Evolutionary conservation across 768 basidiomycete genomes (phyloP).

Genomic region (Phylloporus sp.): DNA sequence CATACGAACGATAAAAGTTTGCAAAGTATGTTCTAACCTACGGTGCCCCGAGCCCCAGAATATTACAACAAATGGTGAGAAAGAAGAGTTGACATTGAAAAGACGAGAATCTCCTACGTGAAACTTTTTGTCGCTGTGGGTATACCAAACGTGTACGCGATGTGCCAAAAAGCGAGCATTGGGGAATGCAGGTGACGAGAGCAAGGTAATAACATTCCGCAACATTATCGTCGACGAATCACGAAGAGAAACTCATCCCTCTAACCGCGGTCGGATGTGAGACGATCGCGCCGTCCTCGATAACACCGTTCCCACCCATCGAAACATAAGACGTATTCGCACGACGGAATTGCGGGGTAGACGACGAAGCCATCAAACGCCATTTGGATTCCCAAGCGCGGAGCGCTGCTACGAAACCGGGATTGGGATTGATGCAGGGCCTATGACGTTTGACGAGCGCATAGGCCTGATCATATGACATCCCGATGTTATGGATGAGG

Average conservation of each 20-base stretch:
- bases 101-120: neutral
- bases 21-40: constrained; percentile 4
- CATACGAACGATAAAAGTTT: neutral
- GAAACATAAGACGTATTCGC: constrained; percentile 26
- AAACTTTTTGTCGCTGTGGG: constrained; percentile 3
- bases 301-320: neutral
- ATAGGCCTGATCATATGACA: constrained; percentile 65
- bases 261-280: constrained; percentile 18
- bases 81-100: neutral
- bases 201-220: neutral
- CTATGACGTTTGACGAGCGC: constrained; percentile 58
- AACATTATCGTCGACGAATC: neutral
- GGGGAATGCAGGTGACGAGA: neutral
- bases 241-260: constrained; percentile 25
- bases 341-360: constrained; percentile 25
- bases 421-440: constrained; percentile 71
- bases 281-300: neutral
- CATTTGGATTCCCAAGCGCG: constrained; percentile 51
- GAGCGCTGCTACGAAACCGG: constrained; percentile 62
- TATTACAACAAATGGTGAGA: neutral
- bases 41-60: neutral
- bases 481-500: constrained; percentile 67
- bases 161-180: neutral
- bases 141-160: constrained; percentile 2
- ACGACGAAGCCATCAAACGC: constrained; percentile 15